Percentiles rank a stretch among this genome's conserved stretches.
These are phyloP conservation scores for Suhomyces chickasaworum DNA, from an alignment of 1,139 yeast genomes.

Conservation along the genomic window DNA sequence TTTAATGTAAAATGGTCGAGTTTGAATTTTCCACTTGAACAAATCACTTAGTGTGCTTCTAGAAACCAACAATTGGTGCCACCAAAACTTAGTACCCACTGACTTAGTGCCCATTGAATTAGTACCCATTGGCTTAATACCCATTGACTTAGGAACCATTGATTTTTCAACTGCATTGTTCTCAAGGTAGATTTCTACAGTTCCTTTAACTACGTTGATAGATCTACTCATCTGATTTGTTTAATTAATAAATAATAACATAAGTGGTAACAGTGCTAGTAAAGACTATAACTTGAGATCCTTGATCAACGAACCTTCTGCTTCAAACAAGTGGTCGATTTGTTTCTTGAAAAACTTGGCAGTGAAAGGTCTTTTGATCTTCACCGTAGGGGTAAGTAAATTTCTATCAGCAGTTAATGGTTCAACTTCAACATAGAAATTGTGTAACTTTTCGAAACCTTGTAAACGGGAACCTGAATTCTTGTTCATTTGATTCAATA, in stretches of 20 bases:
- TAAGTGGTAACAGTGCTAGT: too few relatives aligned
- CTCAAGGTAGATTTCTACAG: too few relatives aligned
- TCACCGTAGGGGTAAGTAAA: conserved; percentile 30
- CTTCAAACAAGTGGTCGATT: conserved; percentile 24
- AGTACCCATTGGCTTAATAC: too few relatives aligned
- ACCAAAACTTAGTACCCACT: too few relatives aligned
- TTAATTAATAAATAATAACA: background rate
- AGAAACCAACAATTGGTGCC: too few relatives aligned
- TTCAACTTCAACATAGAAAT: conserved; percentile 26
- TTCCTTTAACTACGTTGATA: too few relatives aligned
- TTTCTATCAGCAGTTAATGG: conserved; percentile 28
- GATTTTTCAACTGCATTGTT: too few relatives aligned
- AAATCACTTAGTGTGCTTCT: too few relatives aligned
- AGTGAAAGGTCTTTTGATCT: conserved; percentile 29
- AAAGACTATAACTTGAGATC: conserved; percentile 16
- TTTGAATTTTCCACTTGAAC: too few relatives aligned
- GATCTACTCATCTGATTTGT: background rate
- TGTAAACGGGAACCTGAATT: conserved; percentile 17
- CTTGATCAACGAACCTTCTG: conserved; percentile 23
- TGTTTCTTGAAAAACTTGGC: conserved; percentile 24
- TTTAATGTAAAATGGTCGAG: too few relatives aligned
- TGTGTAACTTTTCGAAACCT: conserved; percentile 30
- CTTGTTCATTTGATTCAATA: conserved; percentile 17
- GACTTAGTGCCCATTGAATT: too few relatives aligned
- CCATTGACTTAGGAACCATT: too few relatives aligned